Evolutionary conservation across 106 monocot genomes (phyloP).

Genomic region (Acorus calamus): DNA sequence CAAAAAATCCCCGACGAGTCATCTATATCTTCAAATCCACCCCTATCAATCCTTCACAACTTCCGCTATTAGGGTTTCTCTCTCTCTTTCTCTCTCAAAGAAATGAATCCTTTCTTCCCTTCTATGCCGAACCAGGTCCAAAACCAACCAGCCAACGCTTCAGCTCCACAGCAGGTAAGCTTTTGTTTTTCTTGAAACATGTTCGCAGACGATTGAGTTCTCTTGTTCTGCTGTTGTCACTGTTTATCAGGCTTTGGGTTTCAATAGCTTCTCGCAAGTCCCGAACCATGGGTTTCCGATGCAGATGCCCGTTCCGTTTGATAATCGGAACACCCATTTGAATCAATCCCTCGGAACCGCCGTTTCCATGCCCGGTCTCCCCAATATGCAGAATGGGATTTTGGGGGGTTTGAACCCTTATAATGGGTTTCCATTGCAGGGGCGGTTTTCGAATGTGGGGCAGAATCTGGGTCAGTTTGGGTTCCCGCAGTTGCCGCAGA

Average conservation of each 20-base stretch:
- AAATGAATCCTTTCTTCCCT: conserved; percentile 5
- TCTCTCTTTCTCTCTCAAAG: background rate
- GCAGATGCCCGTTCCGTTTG: too few species aligned
- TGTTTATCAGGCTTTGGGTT: background rate
- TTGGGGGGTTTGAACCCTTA: background rate
- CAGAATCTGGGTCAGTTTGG: background rate
- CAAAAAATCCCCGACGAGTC: too few species aligned
- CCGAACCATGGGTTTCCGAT: background rate
- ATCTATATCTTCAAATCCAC: too few species aligned
- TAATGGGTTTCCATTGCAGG: background rate
- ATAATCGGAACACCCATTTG: too few species aligned
- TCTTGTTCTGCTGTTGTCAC: background rate
- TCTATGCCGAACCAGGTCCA: conserved; percentile 4
- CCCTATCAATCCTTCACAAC: background rate
- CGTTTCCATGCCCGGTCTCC: too few species aligned
- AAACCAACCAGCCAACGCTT: background rate
- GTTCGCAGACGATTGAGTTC: too few species aligned
- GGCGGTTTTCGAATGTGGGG: too few species aligned
- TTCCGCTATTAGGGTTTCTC: background rate
- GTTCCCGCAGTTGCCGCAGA: background rate
- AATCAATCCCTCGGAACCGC: too few species aligned
- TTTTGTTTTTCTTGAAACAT: background rate
- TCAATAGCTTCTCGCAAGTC: background rate
- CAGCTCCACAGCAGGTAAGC: conserved; percentile 1
- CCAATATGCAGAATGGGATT: too few species aligned